Evolutionary conservation across 1,284 basidiomycete genomes (phyloP).

Genomic region (Ceratobasidium sp.): DNA sequence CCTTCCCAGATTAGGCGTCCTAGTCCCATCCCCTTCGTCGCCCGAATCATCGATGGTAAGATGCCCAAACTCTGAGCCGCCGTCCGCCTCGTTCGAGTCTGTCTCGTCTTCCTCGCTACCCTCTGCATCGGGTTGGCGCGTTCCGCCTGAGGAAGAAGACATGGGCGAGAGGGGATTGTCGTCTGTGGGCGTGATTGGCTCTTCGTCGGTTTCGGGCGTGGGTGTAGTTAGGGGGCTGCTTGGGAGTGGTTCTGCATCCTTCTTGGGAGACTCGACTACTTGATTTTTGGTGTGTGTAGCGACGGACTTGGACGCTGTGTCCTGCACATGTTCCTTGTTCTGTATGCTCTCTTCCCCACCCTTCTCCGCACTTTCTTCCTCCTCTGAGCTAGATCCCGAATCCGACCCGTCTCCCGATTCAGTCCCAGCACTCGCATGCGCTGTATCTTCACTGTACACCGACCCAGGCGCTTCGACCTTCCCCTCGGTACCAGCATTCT

Average conservation of each 20-base stretch:
- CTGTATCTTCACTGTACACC: slow-evolving; percentile 22
- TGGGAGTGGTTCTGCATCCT: background rate
- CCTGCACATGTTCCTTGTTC: background rate
- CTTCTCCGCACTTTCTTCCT: background rate
- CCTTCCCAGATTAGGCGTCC: background rate
- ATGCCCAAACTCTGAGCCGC: slow-evolving; percentile 8
- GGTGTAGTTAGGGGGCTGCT: background rate
- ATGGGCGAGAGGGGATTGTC: background rate
- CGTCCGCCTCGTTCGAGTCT: slow-evolving; percentile 37
- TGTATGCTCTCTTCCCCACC: background rate
- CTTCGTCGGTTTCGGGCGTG: background rate
- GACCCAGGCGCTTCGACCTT: slow-evolving; percentile 11
- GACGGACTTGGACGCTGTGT: background rate
- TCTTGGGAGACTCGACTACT: background rate
- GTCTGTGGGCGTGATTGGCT: background rate
- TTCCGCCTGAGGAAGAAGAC: background rate
- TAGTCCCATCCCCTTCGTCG: background rate
- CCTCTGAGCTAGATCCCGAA: background rate
- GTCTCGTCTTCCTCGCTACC: slow-evolving; percentile 29
- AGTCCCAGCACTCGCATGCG: slow-evolving; percentile 24
- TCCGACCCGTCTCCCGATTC: slow-evolving; percentile 1
- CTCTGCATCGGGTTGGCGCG: background rate
- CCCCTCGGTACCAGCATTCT: too few relatives aligned
- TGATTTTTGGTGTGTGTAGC: background rate
- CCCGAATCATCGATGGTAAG: slow-evolving; percentile 1